A percentile compares a stretch with the other conserved stretches of the same genome.
phyloP scores from a whole-genome alignment of 345 rosid species.

The Arabidopsis suecica region DNA sequence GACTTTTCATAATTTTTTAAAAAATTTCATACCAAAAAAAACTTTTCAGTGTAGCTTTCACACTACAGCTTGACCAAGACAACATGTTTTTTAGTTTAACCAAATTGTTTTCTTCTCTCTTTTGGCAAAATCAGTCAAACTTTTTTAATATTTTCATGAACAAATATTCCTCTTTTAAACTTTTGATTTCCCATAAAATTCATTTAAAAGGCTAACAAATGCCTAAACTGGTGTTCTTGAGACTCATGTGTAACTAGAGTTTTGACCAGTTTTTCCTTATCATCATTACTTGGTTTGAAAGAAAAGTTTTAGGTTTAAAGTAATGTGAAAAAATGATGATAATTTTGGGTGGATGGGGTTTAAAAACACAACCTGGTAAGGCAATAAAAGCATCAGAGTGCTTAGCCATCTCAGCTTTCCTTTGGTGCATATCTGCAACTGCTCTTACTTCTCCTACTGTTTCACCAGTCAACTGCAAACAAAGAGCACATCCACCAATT shows the following conservation, averaged over 20 bases:
- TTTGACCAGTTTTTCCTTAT: slow-evolving; percentile 32
- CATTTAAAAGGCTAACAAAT: neutral
- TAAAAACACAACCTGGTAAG: slow-evolving; percentile 85
- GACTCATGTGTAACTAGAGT: slow-evolving; percentile 26
- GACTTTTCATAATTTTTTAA: slow-evolving; percentile 36
- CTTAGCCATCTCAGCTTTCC: slow-evolving; percentile 99
- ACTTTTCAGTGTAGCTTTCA: slow-evolving; percentile 54
- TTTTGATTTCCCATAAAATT: neutral
- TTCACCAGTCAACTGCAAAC: slow-evolving; percentile 92
- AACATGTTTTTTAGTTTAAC: slow-evolving; percentile 11
- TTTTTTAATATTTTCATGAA: neutral
- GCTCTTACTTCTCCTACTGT: slow-evolving; percentile 99
- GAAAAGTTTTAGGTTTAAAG: slow-evolving; percentile 9
- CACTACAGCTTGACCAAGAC: slow-evolving; percentile 47
- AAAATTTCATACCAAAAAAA: slow-evolving; percentile 16
- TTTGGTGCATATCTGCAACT: slow-evolving; percentile 98
- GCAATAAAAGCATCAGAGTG: slow-evolving; percentile 99
- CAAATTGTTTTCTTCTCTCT: slow-evolving; percentile 22
- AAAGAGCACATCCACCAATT: slow-evolving; percentile 32
- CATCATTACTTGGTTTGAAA: slow-evolving; percentile 43
- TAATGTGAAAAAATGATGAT: slow-evolving; percentile 27
- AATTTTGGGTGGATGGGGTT: slow-evolving; percentile 44
- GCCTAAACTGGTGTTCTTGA: slow-evolving; percentile 30
- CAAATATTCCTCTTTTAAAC: slow-evolving; percentile 10
- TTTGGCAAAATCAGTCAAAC: slow-evolving; percentile 27